Evolutionary conservation across 2,329 filamentous ascomycete species (phyloP), one percentile per base, ranked within the genome.

Genomic region (Tetracladium maxilliforme): DNA sequence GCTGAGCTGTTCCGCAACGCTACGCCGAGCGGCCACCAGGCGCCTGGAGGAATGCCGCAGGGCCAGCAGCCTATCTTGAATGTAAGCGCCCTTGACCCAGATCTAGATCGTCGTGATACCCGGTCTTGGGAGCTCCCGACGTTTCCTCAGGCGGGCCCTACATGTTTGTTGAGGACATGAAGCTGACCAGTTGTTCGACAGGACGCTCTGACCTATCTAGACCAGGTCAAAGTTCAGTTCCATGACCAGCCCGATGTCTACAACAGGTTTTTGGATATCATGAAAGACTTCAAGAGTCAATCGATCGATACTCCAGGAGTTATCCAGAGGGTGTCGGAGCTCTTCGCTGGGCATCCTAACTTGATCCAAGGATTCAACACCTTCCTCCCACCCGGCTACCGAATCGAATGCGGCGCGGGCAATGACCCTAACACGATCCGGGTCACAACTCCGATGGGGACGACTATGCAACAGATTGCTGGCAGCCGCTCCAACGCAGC

Each of bases 221-320:
- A 98, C 45, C 90, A 95, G 51, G 90, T 98, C 35, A 98, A 98
- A 52, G 86, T 95, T 15, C 86, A 93, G 44, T 98, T 98, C 40
- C 80, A 84, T 32, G 87, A 95, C 34, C 84, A 94, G 38, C 86
- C 90, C 4, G 87, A 95, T 49, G 90, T 98, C 1, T 98, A 98
- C 44, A 95, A 95, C 43, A 67, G 81, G 19, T 95, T 98, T 41
- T 57, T 98, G 22, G 90, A 98, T 40, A 98, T 98, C 24, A 98
- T 98, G 90, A 98, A 98, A 45, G 90, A 98, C 41, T 98, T 98
- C 50, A 98, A 98, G 54, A 93, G 84, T 41, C 87, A 93, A 54
- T 84, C 86, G 70, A 98, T 98, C 41, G 90, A 98, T 47, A 98
- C 90, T 0, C 90, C 90, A 0, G 90, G 90, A 2, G 90, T 98